phyloP scores from a whole-genome alignment of 208 protist genomes.

The Acanthamoeba sp. region DNA sequence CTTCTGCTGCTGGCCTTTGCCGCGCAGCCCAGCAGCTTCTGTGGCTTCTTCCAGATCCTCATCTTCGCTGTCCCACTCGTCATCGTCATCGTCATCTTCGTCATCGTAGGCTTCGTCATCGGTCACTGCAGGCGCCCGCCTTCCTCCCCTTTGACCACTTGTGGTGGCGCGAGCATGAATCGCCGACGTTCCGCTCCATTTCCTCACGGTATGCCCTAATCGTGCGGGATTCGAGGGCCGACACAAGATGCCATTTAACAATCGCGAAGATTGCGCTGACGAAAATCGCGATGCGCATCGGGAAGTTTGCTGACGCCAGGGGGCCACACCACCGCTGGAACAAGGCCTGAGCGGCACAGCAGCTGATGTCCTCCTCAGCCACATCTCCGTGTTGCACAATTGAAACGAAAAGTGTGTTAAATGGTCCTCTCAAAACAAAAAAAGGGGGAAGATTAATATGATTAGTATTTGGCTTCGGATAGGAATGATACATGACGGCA shows the following conservation, averaged over 20 bases:
- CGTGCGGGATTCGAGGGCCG: background rate
- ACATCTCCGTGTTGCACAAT: too few relatives aligned
- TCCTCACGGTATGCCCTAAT: background rate
- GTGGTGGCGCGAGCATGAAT: background rate
- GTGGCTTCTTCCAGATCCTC: background rate
- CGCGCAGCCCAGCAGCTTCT: background rate
- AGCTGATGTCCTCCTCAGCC: too few relatives aligned
- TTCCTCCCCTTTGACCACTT: background rate
- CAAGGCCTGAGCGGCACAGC: too few relatives aligned
- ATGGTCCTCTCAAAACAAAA: too few relatives aligned
- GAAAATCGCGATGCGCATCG: background rate
- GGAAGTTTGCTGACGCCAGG: too few relatives aligned
- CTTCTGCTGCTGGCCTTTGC: background rate
- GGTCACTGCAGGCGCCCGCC: background rate
- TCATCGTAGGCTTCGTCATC: background rate
- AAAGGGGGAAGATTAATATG: too few relatives aligned
- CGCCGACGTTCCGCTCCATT: too few relatives aligned
- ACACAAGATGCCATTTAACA: background rate
- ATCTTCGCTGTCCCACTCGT: constrained; percentile 21
- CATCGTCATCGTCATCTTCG: background rate
- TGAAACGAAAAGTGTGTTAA: too few relatives aligned
- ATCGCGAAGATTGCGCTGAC: background rate
- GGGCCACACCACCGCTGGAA: too few relatives aligned
- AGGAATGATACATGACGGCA: background rate
- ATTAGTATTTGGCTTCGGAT: too few relatives aligned